Evolutionary conservation across 164 flowering plant genomes (phyloP), one percentile per base, ranked within the genome.

Genomic region (Saururus chinensis): DNA sequence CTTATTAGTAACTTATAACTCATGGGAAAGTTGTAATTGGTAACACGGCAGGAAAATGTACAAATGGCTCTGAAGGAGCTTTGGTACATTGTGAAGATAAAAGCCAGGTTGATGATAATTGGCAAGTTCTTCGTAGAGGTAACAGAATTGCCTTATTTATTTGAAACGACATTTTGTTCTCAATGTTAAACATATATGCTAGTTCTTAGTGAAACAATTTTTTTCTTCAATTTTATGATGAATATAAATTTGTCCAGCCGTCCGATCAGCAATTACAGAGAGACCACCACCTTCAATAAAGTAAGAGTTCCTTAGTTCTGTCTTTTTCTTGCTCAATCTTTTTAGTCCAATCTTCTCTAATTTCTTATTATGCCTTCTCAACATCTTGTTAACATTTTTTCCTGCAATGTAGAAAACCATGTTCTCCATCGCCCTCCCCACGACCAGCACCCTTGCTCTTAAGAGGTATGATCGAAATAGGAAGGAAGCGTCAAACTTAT

Each of bases 241-340:
- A 12, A 12, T 45, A 45, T 12, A 12, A 45, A 45, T 2, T 41
- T 12, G 49, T 45, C 81, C 45, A 84, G 81, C 69, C 81, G 35
- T 20, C 10, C 35, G 20, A 17, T 54, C 55, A 10, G 11, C 35
- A 13, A 21, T 11, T 23, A n/a, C 14, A 45, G 49, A 45, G 49
- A 45, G 14, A 45, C 11, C 49, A 12, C 49, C 49, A 45, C 17
- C 49, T 45, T 45, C 17, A 17, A 12, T 2, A 4, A 17, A 45
- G 49, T 45, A 45, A 45, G 49, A 2, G 49, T 12, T 30, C 37
- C 37, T 30, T 30, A 30, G 37, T 30, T 30, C 37, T 2, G 6
- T 30, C 37, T 30, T 30, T 30, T 6, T 30, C 2, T 30, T 30
- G 37, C 37, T 30, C 2, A 30, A n/a, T n/a, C n/a, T n/a, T n/a